Evolutionary conservation across 345 rosid genomes (phyloP).

Genomic region (Zanthoxylum bungeanum): DNA sequence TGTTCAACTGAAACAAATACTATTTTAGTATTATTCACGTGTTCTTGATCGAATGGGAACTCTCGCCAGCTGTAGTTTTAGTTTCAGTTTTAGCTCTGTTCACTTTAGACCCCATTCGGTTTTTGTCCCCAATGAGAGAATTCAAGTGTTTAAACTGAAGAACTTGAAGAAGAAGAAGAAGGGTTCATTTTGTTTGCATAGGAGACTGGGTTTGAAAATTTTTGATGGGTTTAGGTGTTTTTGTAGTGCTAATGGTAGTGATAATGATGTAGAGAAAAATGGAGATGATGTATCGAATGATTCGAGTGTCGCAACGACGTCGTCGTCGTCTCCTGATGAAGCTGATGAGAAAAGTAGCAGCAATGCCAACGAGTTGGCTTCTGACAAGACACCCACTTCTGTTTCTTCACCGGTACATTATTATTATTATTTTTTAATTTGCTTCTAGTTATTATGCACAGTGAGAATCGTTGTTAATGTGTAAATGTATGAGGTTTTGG

Average conservation of each 20-base stretch:
- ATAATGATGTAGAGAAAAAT: constrained; percentile 19
- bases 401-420: constrained; percentile 52
- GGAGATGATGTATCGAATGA: constrained; percentile 26
- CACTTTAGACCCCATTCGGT: constrained; percentile 35
- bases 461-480: too few species aligned
- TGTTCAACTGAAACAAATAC: neutral
- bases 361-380: constrained; percentile 39
- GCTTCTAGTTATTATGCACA: neutral
- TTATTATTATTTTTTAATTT: neutral
- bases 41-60: constrained; percentile 49
- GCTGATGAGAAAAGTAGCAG: constrained; percentile 30
- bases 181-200: constrained; percentile 13
- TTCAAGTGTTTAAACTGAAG: constrained; percentile 17
- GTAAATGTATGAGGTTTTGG: too few species aligned
- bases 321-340: constrained; percentile 28
- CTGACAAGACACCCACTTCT: constrained; percentile 41
- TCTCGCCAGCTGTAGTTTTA: constrained; percentile 45
- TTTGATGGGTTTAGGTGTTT: constrained; percentile 38
- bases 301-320: constrained; percentile 38
- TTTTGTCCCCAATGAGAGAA: constrained; percentile 12
- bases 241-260: constrained; percentile 23
- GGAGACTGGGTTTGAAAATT: constrained; percentile 17
- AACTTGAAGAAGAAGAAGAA: constrained; percentile 2
- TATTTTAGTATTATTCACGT: neutral
- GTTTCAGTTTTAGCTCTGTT: constrained; percentile 26